Base-by-base conservation (phyloP, 768 basidiomycete genomes). In the Boletus subcaerulescens region DNA sequence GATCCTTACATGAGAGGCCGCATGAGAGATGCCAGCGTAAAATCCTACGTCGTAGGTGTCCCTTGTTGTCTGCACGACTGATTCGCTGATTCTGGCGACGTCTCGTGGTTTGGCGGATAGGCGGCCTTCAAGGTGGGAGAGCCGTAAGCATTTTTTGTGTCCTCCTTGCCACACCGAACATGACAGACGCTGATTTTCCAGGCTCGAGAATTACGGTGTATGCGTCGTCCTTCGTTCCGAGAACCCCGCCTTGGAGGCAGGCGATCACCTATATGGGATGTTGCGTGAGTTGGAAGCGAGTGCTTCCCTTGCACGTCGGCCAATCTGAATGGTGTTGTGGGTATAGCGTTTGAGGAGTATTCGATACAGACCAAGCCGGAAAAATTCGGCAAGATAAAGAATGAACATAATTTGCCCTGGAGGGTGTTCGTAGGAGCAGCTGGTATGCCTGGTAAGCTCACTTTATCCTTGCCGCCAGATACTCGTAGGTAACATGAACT, bases 191-290 rank as follows among this genome's bases (percentile, higher is more conserved):
- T 5, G n/a, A 22, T 20, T 3, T 38, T 38, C 1, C 52, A 55
- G 52, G 35, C 9, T 47, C 29, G 33, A 53, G 26, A 31, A 38
- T 32, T 43, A 7, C n/a, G 41, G 45, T 10, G 20, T 55, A 12
- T 39, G 24, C 13, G 50, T 42, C 42, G 47, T 41, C 42, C 22
- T 45, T 36, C 46, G 58, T 39, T 55, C 47, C 7, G 47, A 58
- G 22, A 56, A 50, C 39, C 4, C 53, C 31, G 45, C 44, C 42
- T 32, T 51, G 14, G 18, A 29, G 41, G 45, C 38, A 14, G 57
- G 50, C 36, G 50, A 48, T 22, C 53, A 44, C 22, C 11, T 56
- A 8, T 49, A 57, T 40, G 51, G 56, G 20, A 42, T 43, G 47
- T 10, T 45, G 29, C 47, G 52, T 53, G 32, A 32, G 53, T 44